phyloP scores from a whole-genome alignment of 306 rosid genomes.

The Astragalus glycyphyllos region DNA sequence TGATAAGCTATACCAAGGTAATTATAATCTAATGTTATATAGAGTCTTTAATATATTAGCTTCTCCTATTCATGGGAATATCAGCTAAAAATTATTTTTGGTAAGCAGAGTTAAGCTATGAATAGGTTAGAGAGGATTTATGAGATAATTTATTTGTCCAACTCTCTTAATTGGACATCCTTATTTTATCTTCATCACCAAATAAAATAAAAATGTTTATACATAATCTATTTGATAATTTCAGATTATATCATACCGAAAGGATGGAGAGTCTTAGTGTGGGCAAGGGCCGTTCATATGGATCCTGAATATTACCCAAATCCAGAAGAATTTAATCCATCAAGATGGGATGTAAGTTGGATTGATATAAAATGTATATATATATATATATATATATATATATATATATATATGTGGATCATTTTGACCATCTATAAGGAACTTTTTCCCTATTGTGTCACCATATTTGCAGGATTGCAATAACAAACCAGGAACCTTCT shows the following conservation, averaged over 20 bases:
- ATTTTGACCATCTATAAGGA: background rate
- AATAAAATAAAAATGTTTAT: background rate
- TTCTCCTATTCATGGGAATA: too few species aligned
- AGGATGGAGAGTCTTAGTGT: conserved; percentile 41
- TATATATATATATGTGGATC: background rate
- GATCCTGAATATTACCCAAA: conserved; percentile 19
- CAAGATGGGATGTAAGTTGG: conserved; percentile 17
- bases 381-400: too few species aligned
- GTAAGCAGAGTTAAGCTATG: too few species aligned
- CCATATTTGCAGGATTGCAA: background rate
- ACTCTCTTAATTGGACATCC: too few species aligned
- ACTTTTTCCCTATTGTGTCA: too few species aligned
- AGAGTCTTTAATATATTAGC: too few species aligned
- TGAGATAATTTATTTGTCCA: too few species aligned
- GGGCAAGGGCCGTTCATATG: conserved; percentile 51
- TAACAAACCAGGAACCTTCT: background rate
- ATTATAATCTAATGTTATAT: too few species aligned
- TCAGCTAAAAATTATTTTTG: too few species aligned
- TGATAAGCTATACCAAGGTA: background rate
- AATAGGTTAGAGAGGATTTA: too few species aligned
- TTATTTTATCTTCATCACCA: too few species aligned
- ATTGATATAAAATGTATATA: background rate
- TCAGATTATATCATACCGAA: conserved; percentile 53
- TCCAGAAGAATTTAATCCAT: conserved; percentile 2
- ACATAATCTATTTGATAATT: background rate